phyloP scores from a whole-genome alignment of 1,139 yeast species.

The Candida albicans region DNA sequence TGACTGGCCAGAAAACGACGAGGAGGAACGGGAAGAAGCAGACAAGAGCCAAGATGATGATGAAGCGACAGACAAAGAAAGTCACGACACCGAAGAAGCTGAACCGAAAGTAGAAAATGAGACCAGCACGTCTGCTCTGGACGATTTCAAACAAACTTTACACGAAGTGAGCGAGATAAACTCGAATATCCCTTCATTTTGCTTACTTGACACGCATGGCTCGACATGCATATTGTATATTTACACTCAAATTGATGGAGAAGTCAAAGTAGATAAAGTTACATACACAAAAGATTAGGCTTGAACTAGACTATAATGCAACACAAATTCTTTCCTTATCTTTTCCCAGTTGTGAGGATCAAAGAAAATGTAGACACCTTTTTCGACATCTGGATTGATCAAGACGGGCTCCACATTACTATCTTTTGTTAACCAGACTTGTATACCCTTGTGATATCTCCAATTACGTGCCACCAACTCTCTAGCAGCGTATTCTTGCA shows the following conservation, averaged over 20 bases:
- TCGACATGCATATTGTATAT: conserved; percentile 77
- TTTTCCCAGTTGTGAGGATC: conserved; percentile 97
- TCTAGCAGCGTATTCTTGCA: conserved; percentile 92
- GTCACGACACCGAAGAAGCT: conserved; percentile 7
- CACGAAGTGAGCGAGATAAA: conserved; percentile 23
- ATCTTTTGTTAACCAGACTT: conserved; percentile 96
- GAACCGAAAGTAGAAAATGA: conserved; percentile 9
- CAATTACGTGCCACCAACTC: conserved; percentile 89
- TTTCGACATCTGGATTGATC: conserved; percentile 82
- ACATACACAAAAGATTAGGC: conserved; percentile 68
- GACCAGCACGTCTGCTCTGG: conserved; percentile 9
- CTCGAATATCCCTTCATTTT: conserved; percentile 72
- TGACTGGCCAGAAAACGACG: conserved; percentile 40
- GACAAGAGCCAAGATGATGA: conserved; percentile 20
- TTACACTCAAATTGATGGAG: conserved; percentile 76
- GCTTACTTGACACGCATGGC: conserved; percentile 81
- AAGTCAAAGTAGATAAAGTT: conserved; percentile 89
- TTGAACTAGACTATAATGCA: conserved; percentile 60
- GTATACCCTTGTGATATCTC: conserved; percentile 95
- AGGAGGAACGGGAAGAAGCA: conserved; percentile 46
- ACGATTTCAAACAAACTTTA: conserved; percentile 13
- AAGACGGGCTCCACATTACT: conserved; percentile 86
- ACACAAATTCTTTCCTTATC: conserved; percentile 78
- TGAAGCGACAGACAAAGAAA: conserved; percentile 12
- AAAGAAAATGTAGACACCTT: conserved; percentile 94